phyloP scores from a whole-genome alignment of 495 filamentous ascomycete genomes.

The Bacidia rubella region DNA sequence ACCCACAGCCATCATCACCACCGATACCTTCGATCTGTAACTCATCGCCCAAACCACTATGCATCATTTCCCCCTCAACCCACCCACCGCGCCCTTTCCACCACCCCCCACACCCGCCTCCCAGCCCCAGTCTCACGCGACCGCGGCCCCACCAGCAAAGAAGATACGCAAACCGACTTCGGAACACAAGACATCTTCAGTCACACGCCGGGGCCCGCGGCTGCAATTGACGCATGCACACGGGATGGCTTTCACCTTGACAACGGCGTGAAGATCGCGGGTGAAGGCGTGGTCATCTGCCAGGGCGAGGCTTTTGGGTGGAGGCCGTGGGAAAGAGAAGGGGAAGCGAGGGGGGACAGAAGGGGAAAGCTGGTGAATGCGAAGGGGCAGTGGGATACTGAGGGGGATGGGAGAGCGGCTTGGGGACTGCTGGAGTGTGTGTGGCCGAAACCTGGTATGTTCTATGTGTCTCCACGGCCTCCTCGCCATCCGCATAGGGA shows the following conservation, averaged over 20 bases:
- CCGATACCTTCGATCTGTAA: no score
- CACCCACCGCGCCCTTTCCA: neutral
- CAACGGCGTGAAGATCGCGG: conserved; percentile 54
- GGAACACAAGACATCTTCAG: conserved; percentile 61
- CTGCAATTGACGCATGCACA: conserved; percentile 66
- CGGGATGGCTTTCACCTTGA: conserved; percentile 69
- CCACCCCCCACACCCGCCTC: neutral
- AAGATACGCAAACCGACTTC: conserved; percentile 66
- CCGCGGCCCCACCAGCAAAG: conserved; percentile 43
- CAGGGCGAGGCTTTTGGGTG: conserved; percentile 79
- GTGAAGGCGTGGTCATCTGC: conserved; percentile 60
- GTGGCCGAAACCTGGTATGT: conserved; percentile 84
- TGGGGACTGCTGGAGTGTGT: conserved; percentile 68
- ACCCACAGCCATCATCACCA: neutral
- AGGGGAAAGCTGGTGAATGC: conserved; percentile 46
- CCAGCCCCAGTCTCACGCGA: neutral
- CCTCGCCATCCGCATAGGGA: conserved; percentile 10
- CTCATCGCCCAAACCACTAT: neutral
- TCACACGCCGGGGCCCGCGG: conserved; percentile 61
- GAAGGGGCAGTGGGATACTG: conserved; percentile 71
- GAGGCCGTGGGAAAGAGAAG: conserved; percentile 44
- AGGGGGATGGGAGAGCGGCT: conserved; percentile 32
- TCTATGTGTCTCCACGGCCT: conserved; percentile 9
- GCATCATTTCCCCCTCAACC: neutral
- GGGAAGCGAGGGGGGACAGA: conserved; percentile 20